A percentile compares a stretch with the other conserved stretches of the same genome.
phyloP scores from a whole-genome alignment of 2,329 filamentous ascomycete genomes.

The Metarhizium robertsii region DNA sequence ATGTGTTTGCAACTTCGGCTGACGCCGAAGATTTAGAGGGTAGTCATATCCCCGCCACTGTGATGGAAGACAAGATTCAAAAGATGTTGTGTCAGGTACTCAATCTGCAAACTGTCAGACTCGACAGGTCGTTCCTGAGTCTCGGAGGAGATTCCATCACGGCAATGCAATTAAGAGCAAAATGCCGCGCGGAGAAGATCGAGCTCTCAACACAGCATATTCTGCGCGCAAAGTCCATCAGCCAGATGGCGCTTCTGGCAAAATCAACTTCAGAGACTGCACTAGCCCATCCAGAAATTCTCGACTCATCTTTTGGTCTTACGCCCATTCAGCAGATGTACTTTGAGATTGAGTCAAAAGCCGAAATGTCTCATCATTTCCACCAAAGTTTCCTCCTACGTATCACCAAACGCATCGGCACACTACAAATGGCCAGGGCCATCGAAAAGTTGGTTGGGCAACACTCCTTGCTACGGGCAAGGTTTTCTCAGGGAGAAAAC shows the following conservation, averaged over 20 bases:
- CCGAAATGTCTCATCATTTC: neutral
- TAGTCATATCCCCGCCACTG: neutral
- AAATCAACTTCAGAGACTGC: too few species aligned
- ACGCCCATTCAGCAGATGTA: neutral
- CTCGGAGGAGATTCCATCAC: conserved; percentile 9
- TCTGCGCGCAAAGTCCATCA: too few species aligned
- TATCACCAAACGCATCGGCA: neutral
- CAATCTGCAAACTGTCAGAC: neutral
- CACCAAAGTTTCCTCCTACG: neutral
- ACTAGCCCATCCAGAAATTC: too few species aligned
- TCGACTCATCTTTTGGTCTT: neutral
- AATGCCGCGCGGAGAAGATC: too few species aligned
- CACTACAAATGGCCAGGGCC: neutral
- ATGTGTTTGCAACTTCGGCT: too few species aligned
- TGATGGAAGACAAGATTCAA: conserved; percentile 5
- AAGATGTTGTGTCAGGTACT: conserved; percentile 1
- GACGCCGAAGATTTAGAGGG: too few species aligned
- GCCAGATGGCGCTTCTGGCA: too few species aligned
- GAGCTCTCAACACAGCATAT: too few species aligned
- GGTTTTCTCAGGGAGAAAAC: neutral
- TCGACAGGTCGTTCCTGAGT: conserved; percentile 6
- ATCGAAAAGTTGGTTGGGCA: neutral
- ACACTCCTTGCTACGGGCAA: neutral
- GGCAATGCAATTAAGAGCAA: conserved; percentile 1
- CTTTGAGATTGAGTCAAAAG: neutral